Evolutionary conservation across 2,329 filamentous ascomycete species (phyloP).

Genomic region (Pseudogymnoascus sp.): DNA sequence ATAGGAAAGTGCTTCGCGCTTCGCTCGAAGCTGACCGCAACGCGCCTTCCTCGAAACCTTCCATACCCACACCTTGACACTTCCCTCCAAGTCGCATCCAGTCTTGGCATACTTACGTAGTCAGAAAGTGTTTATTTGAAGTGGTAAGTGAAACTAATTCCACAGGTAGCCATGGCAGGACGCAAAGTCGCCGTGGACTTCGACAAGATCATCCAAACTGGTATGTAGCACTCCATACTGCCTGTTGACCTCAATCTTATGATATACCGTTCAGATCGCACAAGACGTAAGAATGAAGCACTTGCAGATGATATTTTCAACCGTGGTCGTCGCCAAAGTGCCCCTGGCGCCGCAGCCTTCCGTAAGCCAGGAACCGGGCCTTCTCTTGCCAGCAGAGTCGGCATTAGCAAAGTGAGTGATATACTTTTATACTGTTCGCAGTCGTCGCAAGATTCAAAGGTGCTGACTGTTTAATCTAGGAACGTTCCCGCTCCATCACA

Average conservation of each 20-base stretch:
- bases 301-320: conserved; percentile 67
- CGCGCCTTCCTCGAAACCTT: conserved; percentile 1
- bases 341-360: conserved; percentile 36
- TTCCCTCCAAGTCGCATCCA: neutral
- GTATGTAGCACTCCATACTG: conserved; percentile 14
- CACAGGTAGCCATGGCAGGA: conserved; percentile 21
- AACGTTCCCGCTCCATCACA: conserved; percentile 8
- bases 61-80: neutral
- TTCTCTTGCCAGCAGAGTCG: conserved; percentile 62
- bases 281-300: conserved; percentile 61
- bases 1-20: neutral
- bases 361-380: conserved; percentile 38
- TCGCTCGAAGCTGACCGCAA: neutral
- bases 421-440: neutral
- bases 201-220: conserved; percentile 26
- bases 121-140: neutral
- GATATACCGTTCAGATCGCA: conserved; percentile 33
- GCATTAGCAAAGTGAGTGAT: conserved; percentile 56
- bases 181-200: conserved; percentile 25
- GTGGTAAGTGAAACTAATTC: conserved; percentile 8
- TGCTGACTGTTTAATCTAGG: neutral
- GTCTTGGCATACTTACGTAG: neutral
- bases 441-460: neutral
- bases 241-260: neutral
- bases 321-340: conserved; percentile 48